These are phyloP conservation scores for Penicillium flavigenum DNA, from an alignment of 495 filamentous ascomycete genomes.

Conservation along the genomic window DNA sequence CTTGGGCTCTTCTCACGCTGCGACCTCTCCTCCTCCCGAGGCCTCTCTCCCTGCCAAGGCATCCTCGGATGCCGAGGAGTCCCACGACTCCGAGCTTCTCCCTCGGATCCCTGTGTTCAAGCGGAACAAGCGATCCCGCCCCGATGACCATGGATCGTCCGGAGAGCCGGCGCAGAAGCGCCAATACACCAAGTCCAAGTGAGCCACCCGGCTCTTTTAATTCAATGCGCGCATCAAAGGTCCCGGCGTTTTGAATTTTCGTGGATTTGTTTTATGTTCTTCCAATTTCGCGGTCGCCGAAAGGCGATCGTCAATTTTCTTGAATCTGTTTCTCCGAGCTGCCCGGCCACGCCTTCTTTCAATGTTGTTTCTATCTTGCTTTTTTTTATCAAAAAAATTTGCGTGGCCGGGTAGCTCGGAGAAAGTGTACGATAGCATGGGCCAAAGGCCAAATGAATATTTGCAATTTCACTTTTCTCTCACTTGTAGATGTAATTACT, in stretches of 20 bases:
- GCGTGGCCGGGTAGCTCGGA: slow-evolving; percentile 9
- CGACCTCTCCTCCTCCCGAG: slow-evolving; percentile 1
- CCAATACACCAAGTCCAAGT: slow-evolving; percentile 15
- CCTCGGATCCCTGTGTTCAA: slow-evolving; percentile 10
- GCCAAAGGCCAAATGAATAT: slow-evolving; percentile 18
- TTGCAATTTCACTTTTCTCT: slow-evolving; percentile 10
- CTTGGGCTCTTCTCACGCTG: slow-evolving; percentile 9
- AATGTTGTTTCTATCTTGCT: slow-evolving; percentile 14
- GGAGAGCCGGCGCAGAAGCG: slow-evolving; percentile 20
- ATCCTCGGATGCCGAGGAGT: background rate
- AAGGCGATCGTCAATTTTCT: background rate
- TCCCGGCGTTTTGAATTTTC: slow-evolving; percentile 3
- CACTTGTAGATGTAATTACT: background rate
- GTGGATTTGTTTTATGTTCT: background rate
- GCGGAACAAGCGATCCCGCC: slow-evolving; percentile 17
- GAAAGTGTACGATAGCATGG: slow-evolving; percentile 26
- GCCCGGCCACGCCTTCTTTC: slow-evolving; percentile 5
- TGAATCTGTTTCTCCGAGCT: slow-evolving; percentile 2
- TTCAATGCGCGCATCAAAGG: slow-evolving; percentile 6
- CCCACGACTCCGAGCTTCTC: slow-evolving; percentile 1
- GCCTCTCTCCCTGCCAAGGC: background rate
- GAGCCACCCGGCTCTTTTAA: slow-evolving; percentile 2
- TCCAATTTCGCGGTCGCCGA: background rate
- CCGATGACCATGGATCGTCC: slow-evolving; percentile 1
- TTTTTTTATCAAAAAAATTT: slow-evolving; percentile 7